phyloP scores from a whole-genome alignment of 345 rosid genomes.

The Eucalyptus pauciflora region DNA sequence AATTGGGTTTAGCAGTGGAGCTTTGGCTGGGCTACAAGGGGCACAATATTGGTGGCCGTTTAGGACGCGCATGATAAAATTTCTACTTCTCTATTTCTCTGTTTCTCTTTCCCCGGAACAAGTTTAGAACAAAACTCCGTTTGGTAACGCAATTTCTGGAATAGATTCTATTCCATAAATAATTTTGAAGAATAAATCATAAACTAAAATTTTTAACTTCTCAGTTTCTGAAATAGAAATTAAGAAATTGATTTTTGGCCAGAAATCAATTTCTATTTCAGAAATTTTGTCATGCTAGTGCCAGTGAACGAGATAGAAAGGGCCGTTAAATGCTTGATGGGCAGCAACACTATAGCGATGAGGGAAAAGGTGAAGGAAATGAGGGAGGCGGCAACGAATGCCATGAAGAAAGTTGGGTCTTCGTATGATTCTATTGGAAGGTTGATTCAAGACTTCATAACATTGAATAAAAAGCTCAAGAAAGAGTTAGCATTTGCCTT shows the following conservation, averaged over 20 bases:
- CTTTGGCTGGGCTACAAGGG: constrained; percentile 9
- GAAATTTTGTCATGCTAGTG: too few species aligned
- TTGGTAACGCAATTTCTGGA: too few species aligned
- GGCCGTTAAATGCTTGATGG: constrained; percentile 13
- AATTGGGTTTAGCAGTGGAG: constrained; percentile 19
- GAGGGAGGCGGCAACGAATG: constrained; percentile 3
- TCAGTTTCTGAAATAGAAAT: too few species aligned
- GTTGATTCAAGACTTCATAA: constrained; percentile 8
- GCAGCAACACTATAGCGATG: neutral
- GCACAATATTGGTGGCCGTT: neutral
- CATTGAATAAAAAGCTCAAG: neutral
- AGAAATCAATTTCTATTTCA: too few species aligned
- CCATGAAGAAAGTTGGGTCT: constrained; percentile 14
- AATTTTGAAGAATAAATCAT: too few species aligned
- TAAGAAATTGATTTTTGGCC: too few species aligned
- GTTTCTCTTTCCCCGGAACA: too few species aligned
- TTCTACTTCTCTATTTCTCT: too few species aligned
- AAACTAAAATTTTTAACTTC: too few species aligned
- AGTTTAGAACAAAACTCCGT: too few species aligned
- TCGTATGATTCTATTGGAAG: constrained; percentile 13
- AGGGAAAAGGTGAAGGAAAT: constrained; percentile 18
- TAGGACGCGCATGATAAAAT: too few species aligned
- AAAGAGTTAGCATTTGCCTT: neutral
- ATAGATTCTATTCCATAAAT: too few species aligned
- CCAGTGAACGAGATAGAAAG: constrained; percentile 20